Base-by-base conservation (phyloP, 805 yeast genomes). In the Peterozyma toletana region DNA sequence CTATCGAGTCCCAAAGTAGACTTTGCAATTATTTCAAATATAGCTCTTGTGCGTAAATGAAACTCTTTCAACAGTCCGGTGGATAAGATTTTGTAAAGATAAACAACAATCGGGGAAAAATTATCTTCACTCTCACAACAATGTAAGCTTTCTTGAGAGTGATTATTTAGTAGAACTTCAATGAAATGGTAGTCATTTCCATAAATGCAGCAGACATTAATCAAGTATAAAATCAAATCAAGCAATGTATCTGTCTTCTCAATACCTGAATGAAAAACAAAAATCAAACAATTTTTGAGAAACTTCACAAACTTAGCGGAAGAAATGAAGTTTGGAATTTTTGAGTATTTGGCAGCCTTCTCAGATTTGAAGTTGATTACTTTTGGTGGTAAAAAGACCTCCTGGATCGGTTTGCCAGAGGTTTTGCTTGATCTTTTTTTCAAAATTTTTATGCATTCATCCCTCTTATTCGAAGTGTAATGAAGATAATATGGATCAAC, bases 401-500 rank as follows among this genome's bases (percentile, higher is more conserved):
- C 78, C 3, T 71, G 66, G 16, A 64, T 48, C 1, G 70, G 63
- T 3, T 66, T 56, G 0, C 67, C 60, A 1, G 63, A 60, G 21
- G 63, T 55, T 44, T 68, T 64, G 9, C 75, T 69, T 35, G 73
- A 59, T 27, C 73, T 57, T 31, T 73, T 75, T 51, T 81, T 80
- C 30, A 86, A 63, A 4, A 78, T 63, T 38, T 71, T 73, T 44
- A 85, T 83, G 6, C 95, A 91, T 47, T 88, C 96, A 44, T 88
- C 96, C 43, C 91, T 75, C 42, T 79, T 80, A 52, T 88, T 88
- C 0, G 91, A 66, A 0, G 84, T 68, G 53, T 83, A 84, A 52
- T 88, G 89, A 46, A 86, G 71, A 56, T 83, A 91, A 55, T 78
- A 90, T 0, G 97, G 96, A 58, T 91, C 93, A 37, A 90, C 75